Percentiles rank a stretch among this genome's conserved stretches.
phyloP scores from a whole-genome alignment of 176 grass and related monocot genomes.

The bread wheat (Triticum aestivum) region DNA sequence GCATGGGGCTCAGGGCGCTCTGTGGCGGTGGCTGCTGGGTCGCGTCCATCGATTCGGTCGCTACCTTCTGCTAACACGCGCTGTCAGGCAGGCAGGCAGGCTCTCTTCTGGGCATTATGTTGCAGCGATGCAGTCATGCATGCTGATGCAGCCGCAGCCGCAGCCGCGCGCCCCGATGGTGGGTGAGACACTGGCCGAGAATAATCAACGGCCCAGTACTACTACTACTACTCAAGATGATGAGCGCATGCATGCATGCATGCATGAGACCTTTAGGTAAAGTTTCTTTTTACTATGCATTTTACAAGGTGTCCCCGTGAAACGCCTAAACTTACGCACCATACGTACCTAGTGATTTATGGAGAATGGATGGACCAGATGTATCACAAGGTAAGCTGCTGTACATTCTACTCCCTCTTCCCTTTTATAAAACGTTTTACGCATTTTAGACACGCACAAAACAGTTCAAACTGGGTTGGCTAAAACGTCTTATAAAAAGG shows the following conservation, averaged over 20 bases:
- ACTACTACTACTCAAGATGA: not conserved
- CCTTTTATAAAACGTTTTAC: no score
- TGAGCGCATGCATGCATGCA: not conserved
- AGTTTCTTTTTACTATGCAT: no score
- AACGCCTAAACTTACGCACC: no score
- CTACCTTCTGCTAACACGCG: not conserved
- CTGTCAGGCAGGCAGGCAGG: not conserved
- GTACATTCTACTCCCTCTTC: no score
- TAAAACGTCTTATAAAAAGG: no score
- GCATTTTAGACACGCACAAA: no score
- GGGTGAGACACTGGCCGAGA: not conserved
- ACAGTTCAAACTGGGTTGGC: no score
- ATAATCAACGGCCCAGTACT: not conserved
- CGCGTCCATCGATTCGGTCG: not conserved
- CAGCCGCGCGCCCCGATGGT: not conserved
- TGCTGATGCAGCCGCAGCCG: not conserved
- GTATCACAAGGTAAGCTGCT: no score
- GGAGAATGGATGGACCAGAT: no score
- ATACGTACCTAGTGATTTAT: no score
- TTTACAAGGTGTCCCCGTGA: no score
- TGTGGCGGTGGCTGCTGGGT: not conserved
- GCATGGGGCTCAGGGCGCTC: not conserved
- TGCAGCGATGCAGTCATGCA: not conserved
- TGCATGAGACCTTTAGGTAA: no score
- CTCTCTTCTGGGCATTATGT: conserved; percentile 12